Evolutionary conservation across 2,329 filamentous ascomycete genomes (phyloP).

Genomic region (Diaporthe capsici): DNA sequence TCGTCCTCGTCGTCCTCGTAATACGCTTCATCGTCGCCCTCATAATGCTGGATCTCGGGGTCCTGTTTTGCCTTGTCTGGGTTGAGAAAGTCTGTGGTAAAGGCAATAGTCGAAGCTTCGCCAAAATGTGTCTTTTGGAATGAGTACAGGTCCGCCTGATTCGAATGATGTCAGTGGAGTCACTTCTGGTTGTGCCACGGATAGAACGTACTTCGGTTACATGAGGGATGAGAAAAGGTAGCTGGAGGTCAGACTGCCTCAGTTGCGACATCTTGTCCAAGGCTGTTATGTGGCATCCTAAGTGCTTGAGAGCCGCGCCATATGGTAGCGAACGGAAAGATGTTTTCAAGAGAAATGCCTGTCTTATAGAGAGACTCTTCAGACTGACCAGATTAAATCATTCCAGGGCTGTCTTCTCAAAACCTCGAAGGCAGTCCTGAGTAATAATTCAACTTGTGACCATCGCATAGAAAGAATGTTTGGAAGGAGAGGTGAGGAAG

Average conservation of each 20-base stretch:
- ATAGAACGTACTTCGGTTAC: slow-evolving; percentile 54
- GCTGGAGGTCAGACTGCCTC: slow-evolving; percentile 13
- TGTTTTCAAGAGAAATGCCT: background rate
- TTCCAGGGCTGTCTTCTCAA: background rate
- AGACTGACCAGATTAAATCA: slow-evolving; percentile 6
- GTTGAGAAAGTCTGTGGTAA: slow-evolving; percentile 61
- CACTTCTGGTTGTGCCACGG: background rate
- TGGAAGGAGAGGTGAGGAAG: background rate
- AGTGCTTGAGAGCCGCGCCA: slow-evolving; percentile 27
- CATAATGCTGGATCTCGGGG: slow-evolving; percentile 48
- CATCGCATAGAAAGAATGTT: background rate
- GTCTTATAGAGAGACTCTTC: slow-evolving; percentile 3
- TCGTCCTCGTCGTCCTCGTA: slow-evolving; percentile 62
- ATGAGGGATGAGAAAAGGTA: slow-evolving; percentile 50
- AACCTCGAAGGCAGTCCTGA: background rate
- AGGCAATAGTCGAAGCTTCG: slow-evolving; percentile 58
- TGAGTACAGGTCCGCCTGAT: slow-evolving; percentile 69
- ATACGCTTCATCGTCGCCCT: slow-evolving; percentile 50
- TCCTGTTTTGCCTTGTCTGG: slow-evolving; percentile 47
- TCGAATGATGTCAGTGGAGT: slow-evolving; percentile 40
- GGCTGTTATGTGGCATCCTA: slow-evolving; percentile 16
- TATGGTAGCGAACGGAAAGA: slow-evolving; percentile 14
- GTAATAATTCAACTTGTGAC: background rate
- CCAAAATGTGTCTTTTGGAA: slow-evolving; percentile 76
- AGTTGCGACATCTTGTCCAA: slow-evolving; percentile 38